Conservation (phyloP, 208 protist species). For the Crithidia expoeki region DNA sequence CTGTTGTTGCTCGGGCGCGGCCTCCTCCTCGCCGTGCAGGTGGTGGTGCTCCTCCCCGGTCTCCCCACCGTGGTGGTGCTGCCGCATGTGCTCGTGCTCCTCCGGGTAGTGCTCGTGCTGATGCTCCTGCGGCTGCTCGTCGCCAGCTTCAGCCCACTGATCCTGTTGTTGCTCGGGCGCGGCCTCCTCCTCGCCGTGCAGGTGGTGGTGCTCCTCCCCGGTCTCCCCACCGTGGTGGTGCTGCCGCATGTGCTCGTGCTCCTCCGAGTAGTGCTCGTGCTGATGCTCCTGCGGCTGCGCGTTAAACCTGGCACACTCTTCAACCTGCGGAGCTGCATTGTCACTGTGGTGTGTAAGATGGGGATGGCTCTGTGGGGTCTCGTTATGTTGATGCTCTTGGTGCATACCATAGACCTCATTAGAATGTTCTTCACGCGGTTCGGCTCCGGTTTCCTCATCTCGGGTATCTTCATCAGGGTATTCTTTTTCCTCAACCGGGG, state of each 20-base stretch:
- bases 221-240: not conserved
- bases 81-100: no score
- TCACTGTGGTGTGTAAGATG: not conserved
- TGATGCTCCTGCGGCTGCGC: not conserved
- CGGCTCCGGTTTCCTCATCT: not conserved
- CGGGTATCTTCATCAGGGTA: not conserved
- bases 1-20: slow-evolving; percentile 20
- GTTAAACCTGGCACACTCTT: not conserved
- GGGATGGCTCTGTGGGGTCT: no score
- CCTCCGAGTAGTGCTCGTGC: not conserved
- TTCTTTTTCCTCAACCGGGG: not conserved
- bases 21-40: slow-evolving; percentile 26
- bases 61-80: no score
- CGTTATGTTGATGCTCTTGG: no score
- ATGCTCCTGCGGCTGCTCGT: slow-evolving; percentile 29
- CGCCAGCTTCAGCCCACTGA: not conserved
- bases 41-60: no score
- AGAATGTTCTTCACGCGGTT: not conserved
- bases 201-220: not conserved
- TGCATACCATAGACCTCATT: not conserved
- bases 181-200: slow-evolving; percentile 48
- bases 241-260: not conserved
- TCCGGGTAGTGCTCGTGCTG: slow-evolving; percentile 32
- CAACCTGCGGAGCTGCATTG: not conserved
- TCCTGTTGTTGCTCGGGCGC: slow-evolving; percentile 10